Percentiles rank a stretch among this genome's conserved stretches.
These are phyloP conservation scores for Xylaria sp. DNA, from an alignment of 2,329 filamentous ascomycete species.

Conservation along the genomic window DNA sequence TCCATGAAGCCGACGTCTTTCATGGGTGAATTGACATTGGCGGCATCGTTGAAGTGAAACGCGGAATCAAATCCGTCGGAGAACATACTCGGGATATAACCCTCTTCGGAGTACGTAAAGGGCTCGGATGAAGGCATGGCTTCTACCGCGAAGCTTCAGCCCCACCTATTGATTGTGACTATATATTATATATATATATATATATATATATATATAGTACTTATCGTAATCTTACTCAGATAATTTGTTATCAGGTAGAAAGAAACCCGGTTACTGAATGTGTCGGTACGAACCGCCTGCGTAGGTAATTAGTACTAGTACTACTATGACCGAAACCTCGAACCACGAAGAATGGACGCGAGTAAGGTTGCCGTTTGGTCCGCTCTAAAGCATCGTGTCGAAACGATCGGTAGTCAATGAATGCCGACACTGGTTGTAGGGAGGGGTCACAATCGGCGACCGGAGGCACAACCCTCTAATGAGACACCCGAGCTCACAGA, in stretches of 20 bases:
- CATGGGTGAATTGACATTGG: constrained; percentile 37
- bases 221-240: no score
- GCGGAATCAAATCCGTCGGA: constrained; percentile 41
- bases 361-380: constrained; percentile 18
- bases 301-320: neutral
- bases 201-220: no score
- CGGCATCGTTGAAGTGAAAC: constrained; percentile 46
- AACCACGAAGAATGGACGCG: neutral
- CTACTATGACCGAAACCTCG: neutral
- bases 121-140: constrained; percentile 36
- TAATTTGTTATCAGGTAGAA: no score
- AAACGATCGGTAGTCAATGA: constrained; percentile 21
- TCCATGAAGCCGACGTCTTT: constrained; percentile 39
- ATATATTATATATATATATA: no score
- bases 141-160: constrained; percentile 8
- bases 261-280: neutral
- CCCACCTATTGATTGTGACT: neutral
- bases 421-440: constrained; percentile 8
- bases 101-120: constrained; percentile 32
- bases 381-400: constrained; percentile 31
- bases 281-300: constrained; percentile 1
- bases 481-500: constrained; percentile 9
- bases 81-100: constrained; percentile 45
- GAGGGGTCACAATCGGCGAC: constrained; percentile 9
- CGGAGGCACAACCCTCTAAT: constrained; percentile 2